Conservation (phyloP, 2,329 filamentous ascomycete genomes). For the Diaporthe caulivora region DNA sequence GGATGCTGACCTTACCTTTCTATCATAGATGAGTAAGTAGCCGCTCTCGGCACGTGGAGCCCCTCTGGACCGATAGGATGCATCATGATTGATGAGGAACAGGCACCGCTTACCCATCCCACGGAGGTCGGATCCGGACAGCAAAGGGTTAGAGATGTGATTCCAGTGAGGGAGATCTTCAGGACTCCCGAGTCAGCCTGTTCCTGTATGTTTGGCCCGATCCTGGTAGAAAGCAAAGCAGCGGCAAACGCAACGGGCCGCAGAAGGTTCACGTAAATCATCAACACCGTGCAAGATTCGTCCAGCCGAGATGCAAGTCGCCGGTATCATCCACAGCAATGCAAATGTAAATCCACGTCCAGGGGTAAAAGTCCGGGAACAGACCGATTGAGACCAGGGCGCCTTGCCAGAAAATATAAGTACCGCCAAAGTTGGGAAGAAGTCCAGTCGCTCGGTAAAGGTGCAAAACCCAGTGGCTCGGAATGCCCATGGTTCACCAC, state of each 20-base stretch:
- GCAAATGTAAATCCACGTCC: constrained; percentile 38
- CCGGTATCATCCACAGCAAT: constrained; percentile 27
- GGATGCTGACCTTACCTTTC: constrained; percentile 54
- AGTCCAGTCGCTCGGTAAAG: constrained; percentile 29
- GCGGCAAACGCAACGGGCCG: constrained; percentile 21
- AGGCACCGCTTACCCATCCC: constrained; percentile 1
- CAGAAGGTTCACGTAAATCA: constrained; percentile 31
- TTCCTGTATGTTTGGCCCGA: constrained; percentile 46
- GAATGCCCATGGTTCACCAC: neutral
- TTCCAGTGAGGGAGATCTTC: neutral
- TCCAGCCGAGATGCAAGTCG: constrained; percentile 27
- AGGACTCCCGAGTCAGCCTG: constrained; percentile 43
- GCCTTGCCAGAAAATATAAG: constrained; percentile 33
- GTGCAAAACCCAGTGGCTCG: constrained; percentile 34
- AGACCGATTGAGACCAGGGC: constrained; percentile 29
- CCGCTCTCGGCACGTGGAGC: constrained; percentile 45
- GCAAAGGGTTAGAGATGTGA: constrained; percentile 49
- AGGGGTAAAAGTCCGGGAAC: constrained; percentile 23
- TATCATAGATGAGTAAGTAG: constrained; percentile 47
- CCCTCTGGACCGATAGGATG: constrained; percentile 36
- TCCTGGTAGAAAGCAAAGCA: constrained; percentile 39
- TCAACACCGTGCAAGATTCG: constrained; percentile 19
- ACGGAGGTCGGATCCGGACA: constrained; percentile 54
- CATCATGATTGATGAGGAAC: constrained; percentile 19
- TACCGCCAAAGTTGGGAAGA: constrained; percentile 11